phyloP scores from a whole-genome alignment of 495 filamentous ascomycete species.

The Aspergillus biplanus region DNA sequence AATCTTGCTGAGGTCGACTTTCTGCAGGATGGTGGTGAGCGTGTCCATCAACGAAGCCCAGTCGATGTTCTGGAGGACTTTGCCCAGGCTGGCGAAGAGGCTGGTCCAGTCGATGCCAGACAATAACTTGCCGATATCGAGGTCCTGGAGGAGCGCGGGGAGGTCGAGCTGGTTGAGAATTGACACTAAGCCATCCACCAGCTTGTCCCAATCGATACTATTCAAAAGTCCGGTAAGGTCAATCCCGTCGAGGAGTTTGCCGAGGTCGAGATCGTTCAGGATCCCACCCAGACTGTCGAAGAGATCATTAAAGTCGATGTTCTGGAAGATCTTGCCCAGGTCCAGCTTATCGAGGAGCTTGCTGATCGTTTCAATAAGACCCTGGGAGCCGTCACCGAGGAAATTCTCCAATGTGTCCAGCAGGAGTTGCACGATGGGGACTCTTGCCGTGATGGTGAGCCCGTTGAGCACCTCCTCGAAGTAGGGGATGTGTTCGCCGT shows the following conservation, averaged over 20 bases:
- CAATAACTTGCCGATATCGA: background rate
- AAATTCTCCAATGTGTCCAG: conserved; percentile 32
- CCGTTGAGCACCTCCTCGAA: conserved; percentile 48
- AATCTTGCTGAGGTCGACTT: conserved; percentile 10
- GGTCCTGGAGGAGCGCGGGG: background rate
- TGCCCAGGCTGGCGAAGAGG: conserved; percentile 4
- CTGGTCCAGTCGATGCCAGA: conserved; percentile 10
- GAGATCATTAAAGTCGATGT: conserved; percentile 7
- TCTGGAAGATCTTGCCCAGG: conserved; percentile 6
- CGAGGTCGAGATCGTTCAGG: conserved; percentile 8
- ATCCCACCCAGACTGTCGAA: conserved; percentile 4
- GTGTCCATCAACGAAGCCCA: background rate
- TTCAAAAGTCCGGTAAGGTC: conserved; percentile 3
- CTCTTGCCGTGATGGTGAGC: conserved; percentile 38
- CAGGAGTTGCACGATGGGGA: conserved; percentile 41
- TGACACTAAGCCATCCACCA: background rate
- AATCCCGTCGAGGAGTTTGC: background rate
- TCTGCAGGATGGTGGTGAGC: background rate
- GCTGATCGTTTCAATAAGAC: background rate
- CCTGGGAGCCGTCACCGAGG: conserved; percentile 2
- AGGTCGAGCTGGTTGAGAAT: conserved; percentile 5
- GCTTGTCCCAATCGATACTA: conserved; percentile 8
- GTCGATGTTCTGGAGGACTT: conserved; percentile 4
- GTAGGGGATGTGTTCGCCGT: conserved; percentile 47
- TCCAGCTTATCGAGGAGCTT: conserved; percentile 7